Percentiles rank a stretch among this genome's conserved stretches.
Evolutionary conservation across 2,329 filamentous ascomycete genomes (phyloP).

Genomic region (Tolypocladium ovalisporum): DNA sequence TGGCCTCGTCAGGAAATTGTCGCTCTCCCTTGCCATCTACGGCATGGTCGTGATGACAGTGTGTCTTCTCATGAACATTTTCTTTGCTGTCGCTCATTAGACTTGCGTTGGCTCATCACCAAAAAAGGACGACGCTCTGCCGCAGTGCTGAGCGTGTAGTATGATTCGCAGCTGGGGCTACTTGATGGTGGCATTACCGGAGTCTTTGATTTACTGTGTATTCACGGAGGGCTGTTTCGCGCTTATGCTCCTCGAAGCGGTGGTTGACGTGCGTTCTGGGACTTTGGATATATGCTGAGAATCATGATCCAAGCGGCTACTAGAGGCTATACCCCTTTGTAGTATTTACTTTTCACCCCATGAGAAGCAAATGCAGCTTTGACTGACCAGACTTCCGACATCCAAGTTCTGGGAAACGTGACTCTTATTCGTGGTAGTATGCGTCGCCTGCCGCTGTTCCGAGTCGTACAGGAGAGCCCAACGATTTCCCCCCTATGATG

Average conservation of each 20-base stretch:
- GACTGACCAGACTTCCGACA: no score
- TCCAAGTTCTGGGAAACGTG: background rate
- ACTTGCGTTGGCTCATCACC: constrained; percentile 4
- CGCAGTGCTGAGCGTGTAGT: constrained; percentile 1
- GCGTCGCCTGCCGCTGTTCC: background rate
- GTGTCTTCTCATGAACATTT: constrained; percentile 75
- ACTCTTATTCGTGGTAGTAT: background rate
- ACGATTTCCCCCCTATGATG: no score
- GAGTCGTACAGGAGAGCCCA: background rate
- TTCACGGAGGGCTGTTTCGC: background rate
- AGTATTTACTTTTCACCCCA: no score
- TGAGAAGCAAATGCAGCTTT: background rate
- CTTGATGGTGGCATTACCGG: background rate
- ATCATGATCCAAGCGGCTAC: background rate
- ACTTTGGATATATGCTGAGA: background rate
- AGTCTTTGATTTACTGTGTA: background rate
- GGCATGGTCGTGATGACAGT: constrained; percentile 81
- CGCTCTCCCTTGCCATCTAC: constrained; percentile 70
- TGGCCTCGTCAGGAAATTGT: constrained; percentile 56
- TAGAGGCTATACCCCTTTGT: background rate
- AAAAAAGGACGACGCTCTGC: constrained; percentile 1
- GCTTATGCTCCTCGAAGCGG: background rate
- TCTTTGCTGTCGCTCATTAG: constrained; percentile 59
- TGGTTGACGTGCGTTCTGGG: background rate
- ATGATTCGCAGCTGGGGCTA: background rate